Percentiles rank a stretch among this genome's conserved stretches.
Conservation (phyloP, 345 rosid genomes). For the Pseudoturritis turrita region DNA sequence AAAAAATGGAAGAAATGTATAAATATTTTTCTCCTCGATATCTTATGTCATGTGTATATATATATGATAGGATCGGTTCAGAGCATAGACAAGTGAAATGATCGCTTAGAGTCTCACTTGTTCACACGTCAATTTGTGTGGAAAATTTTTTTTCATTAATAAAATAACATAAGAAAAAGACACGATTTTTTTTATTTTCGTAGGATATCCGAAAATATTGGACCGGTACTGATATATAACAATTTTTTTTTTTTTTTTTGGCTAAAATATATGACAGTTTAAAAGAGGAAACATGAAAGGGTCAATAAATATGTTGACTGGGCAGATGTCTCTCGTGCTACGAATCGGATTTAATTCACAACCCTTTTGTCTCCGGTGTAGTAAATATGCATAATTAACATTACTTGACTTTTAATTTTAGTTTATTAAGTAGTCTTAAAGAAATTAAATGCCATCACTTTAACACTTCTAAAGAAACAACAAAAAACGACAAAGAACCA, state of each 20-base stretch:
- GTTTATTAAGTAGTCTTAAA: background rate
- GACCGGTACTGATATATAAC: too few species aligned
- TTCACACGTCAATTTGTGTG: too few species aligned
- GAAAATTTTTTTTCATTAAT: too few species aligned
- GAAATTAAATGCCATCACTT: constrained; percentile 11
- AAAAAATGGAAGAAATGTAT: background rate
- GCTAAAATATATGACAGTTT: too few species aligned
- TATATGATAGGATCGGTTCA: too few species aligned
- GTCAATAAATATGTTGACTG: constrained; percentile 7
- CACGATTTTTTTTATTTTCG: too few species aligned
- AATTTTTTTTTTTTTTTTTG: too few species aligned
- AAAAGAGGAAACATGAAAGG: constrained; percentile 23
- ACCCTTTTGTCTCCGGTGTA: constrained; percentile 16
- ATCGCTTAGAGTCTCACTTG: too few species aligned
- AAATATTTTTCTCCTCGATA: background rate
- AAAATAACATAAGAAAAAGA: too few species aligned
- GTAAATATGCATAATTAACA: constrained; percentile 4
- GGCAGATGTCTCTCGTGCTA: constrained; percentile 30
- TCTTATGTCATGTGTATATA: background rate
- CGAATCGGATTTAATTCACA: constrained; percentile 15
- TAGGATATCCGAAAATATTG: too few species aligned
- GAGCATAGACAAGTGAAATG: too few species aligned
- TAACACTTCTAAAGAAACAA: constrained; percentile 2
- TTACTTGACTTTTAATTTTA: constrained; percentile 10
- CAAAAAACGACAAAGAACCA: background rate